Evolutionary conservation across 2,329 filamentous ascomycete genomes (phyloP).

Genomic region (Fusarium cyanostomum): DNA sequence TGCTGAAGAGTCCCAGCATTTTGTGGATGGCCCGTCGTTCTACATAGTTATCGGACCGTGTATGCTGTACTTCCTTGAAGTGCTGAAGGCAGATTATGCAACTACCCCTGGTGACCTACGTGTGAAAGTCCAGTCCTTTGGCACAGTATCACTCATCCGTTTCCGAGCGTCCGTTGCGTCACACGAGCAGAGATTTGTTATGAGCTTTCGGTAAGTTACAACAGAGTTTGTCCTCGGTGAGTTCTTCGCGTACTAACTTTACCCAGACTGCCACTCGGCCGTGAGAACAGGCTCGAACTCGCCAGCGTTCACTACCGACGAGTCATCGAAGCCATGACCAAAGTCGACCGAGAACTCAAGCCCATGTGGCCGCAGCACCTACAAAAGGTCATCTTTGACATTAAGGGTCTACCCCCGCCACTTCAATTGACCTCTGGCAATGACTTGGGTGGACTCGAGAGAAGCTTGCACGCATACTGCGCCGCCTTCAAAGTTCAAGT

Average conservation of each 20-base stretch:
- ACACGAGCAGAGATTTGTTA: conserved; percentile 65
- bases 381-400: conserved; percentile 62
- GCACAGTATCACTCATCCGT: conserved; percentile 61
- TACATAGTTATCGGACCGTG: conserved; percentile 65
- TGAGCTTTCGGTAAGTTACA: conserved; percentile 61
- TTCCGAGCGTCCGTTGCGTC: conserved; percentile 61
- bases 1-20: conserved; percentile 56
- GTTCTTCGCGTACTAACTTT: conserved; percentile 14
- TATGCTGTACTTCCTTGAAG: conserved; percentile 62
- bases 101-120: conserved; percentile 58
- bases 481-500: conserved; percentile 60
- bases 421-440: conserved; percentile 64
- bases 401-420: conserved; percentile 62
- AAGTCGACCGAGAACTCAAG: conserved; percentile 64
- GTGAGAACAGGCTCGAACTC: conserved; percentile 58
- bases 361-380: conserved; percentile 67
- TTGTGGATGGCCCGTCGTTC: conserved; percentile 60
- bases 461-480: conserved; percentile 65
- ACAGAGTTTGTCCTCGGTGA: neutral
- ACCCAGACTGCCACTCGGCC: conserved; percentile 53
- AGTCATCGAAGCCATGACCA: conserved; percentile 64
- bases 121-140: conserved; percentile 60
- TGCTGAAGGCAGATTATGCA: conserved; percentile 56
- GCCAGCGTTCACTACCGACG: conserved; percentile 64
- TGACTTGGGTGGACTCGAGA: conserved; percentile 63